Base-by-base conservation (phyloP, 169 alveolate genomes). In the Ichthyophthirius multifiliis region DNA sequence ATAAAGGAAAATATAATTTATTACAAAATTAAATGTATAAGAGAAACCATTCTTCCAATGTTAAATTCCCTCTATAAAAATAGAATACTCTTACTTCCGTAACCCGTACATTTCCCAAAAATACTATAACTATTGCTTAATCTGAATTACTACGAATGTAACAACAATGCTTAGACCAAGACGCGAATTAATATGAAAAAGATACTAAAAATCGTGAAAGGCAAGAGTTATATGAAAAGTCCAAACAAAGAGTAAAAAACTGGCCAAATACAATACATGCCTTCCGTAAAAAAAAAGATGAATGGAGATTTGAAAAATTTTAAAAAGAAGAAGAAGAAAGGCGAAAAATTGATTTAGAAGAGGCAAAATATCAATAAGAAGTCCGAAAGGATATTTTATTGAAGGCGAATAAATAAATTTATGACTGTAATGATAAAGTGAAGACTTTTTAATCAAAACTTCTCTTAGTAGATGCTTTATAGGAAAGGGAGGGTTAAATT, bases 191-290 rank as follows among this genome's bases (percentile, higher is more conserved):
- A 12, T 32, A 20, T 15, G 75, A 75, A 32, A 43, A 65, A 63
- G n/a, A n/a, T n/a, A n/a, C n/a, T n/a, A 74, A 75, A 43, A 32
- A 76, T 3, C 18, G 39, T 35, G 86, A 82, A 12, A 41, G 83
- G 13, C 10, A 30, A 27, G 82, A 74, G 0, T 78, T 86, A 16
- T 73, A 86, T 27, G 89, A 88, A 34, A 86, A 86, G 75, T 89
- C 94, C 7, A 46, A 80, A 63, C 75, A 79, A 32, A 83, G 94
- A 81, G 92, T 85, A 20, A 45, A 78, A 62, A 75, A 81, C 43
- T 89, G 94, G 94, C 92, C 94, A 3, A 86, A 89, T 46, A 86
- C 94, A 1, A 83, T 78, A 9, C 47, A 87, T 39, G 89, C 89
- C 16, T 43, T 73, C 27, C 45, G 89, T 67, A 86, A n/a, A 84